A percentile compares a stretch with the other conserved stretches of the same genome.
phyloP scores from a whole-genome alignment of 768 basidiomycete species.

The Trametes sanguinea region DNA sequence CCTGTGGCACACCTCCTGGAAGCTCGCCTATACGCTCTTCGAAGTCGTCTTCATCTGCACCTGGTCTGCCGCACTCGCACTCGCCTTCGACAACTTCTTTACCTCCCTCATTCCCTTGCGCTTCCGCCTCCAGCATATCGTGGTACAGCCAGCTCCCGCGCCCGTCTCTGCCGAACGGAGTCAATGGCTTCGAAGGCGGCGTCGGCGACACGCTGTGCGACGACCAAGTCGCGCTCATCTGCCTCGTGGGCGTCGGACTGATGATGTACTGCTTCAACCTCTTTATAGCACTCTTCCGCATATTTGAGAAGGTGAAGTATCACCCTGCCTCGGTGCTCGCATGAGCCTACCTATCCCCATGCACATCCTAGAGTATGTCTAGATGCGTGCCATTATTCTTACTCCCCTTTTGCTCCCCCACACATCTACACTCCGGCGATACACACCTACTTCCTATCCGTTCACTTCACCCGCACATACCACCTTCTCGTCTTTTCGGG shows the following conservation, averaged over 20 bases:
- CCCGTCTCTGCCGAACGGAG: conserved; percentile 42
- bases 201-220: conserved; percentile 67
- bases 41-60: conserved; percentile 91
- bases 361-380: background rate
- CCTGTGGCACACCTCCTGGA: conserved; percentile 87
- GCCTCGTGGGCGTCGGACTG: conserved; percentile 75
- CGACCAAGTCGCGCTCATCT: conserved; percentile 75
- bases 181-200: conserved; percentile 51
- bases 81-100: conserved; percentile 91
- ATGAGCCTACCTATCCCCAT: background rate
- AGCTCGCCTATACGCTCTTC: conserved; percentile 82
- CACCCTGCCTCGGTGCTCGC: conserved; percentile 25
- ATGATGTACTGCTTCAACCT: conserved; percentile 83
- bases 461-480: background rate
- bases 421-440: conserved; percentile 2
- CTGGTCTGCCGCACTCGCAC: conserved; percentile 89
- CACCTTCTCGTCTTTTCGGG: background rate
- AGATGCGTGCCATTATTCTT: background rate
- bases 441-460: background rate
- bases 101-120: conserved; percentile 85
- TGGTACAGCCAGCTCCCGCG: conserved; percentile 79
- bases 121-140: conserved; percentile 53
- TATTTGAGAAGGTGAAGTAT: conserved; percentile 89
- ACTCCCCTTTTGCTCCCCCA: background rate
- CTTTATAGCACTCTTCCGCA: conserved; percentile 80